Percentiles rank a stretch among this genome's conserved stretches.
Conservation (phyloP, 1,284 basidiomycete species). For the Ganoderma sp. region DNA sequence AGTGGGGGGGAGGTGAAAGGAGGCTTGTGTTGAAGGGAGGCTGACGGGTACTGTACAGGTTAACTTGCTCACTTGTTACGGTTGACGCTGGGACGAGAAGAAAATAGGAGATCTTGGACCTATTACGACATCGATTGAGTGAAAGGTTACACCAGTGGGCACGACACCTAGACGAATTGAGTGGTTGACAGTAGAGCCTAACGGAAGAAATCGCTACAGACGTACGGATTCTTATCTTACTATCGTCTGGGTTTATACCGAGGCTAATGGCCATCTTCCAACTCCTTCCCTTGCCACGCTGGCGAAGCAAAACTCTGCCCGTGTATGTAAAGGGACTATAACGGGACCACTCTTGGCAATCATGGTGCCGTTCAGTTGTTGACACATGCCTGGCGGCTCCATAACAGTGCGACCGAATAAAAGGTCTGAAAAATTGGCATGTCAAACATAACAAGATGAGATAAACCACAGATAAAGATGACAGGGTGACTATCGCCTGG, state of each 20-base stretch:
- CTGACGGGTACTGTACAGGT: not conserved
- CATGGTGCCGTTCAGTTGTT: not conserved
- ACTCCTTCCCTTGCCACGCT: not conserved
- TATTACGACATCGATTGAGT: not conserved
- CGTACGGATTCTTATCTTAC: not conserved
- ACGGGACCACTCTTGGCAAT: too few relatives aligned
- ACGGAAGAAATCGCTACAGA: not conserved
- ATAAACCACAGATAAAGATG: not conserved
- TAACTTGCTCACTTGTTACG: not conserved
- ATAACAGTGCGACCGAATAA: not conserved
- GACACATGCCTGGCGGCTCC: not conserved
- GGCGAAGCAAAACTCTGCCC: too few relatives aligned
- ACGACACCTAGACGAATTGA: not conserved
- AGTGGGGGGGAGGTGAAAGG: not conserved
- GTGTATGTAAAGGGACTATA: too few relatives aligned
- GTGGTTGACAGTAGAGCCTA: not conserved
- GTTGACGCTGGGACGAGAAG: not conserved
- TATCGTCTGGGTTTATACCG: not conserved
- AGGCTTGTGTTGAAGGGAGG: not conserved
- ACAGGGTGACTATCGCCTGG: conserved; percentile 27
- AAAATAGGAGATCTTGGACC: not conserved
- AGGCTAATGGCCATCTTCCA: not conserved
- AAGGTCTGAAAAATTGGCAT: conserved; percentile 1
- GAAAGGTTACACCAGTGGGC: not conserved
- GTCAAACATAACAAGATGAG: not conserved